Evolutionary conservation across 176 grass and related monocot species (phyloP).

Genomic region (Puya raimondii): DNA sequence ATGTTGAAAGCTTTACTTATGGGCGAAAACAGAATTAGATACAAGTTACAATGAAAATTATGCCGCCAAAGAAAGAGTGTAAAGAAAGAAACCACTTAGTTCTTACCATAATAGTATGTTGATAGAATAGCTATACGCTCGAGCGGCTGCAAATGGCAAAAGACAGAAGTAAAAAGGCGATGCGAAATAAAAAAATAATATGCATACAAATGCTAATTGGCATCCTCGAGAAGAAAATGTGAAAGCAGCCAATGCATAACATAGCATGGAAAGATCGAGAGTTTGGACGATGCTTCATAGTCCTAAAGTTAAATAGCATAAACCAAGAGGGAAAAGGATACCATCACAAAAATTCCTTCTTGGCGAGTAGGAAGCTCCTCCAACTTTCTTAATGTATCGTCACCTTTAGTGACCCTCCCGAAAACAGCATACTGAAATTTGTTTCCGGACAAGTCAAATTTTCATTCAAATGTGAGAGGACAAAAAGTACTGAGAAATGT

Average conservation of each 20-base stretch:
- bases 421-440: constrained; percentile 86
- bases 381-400: constrained; percentile 74
- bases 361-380: constrained; percentile 66
- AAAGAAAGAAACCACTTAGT: background rate
- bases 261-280: background rate
- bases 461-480: background rate
- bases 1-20: background rate
- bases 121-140: constrained; percentile 84
- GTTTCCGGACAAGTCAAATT: constrained; percentile 17
- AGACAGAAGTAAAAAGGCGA: constrained; percentile 10
- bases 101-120: constrained; percentile 84
- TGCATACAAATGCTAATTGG: background rate
- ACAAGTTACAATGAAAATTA: background rate
- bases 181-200: background rate
- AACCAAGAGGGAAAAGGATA: constrained; percentile 18
- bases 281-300: background rate
- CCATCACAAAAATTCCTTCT: constrained; percentile 96
- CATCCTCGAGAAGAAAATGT: background rate
- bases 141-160: constrained; percentile 52
- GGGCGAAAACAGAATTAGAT: background rate
- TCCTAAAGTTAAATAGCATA: background rate
- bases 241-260: background rate
- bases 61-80: background rate
- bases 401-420: constrained; percentile 81
- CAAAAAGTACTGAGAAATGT: constrained; percentile 1